Evolutionary conservation across 306 rosid genomes (phyloP), one percentile per base, ranked within the genome.

Genomic region (Hylodesmum podocarpum): DNA sequence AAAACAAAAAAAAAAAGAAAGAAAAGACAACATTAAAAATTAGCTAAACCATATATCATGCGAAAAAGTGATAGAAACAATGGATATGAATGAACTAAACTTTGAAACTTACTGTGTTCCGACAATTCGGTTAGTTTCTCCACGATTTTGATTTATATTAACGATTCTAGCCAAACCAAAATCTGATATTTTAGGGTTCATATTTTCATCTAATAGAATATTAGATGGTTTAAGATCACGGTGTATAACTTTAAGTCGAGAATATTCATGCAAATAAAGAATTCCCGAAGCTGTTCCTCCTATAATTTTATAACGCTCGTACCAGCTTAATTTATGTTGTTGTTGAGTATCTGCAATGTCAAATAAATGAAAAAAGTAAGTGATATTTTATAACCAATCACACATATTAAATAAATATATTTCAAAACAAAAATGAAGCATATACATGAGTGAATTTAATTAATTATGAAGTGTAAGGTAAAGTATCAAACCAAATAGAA

Each of bases 401-500:
- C 28, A 3, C 31, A 0, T 31, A 6, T 8, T 15, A 31, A 6
- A 2, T 34, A 3, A 33, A 62, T 1, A 33, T 57, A 16, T 33
- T 1, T 6, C 5, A 2, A 28, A 34, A 1, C 33, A 1, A 18
- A 58, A 63, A 6, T 1, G 0, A 63, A 4, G 1, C 18, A 55
- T 55, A 25, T 11, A 4, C 0, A 53, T n/a, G 0, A 62, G 34
- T 18, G 15, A 63, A 0, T 16, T 62, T 31, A 16, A 33, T 4
- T 8, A 16, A 62, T 13, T 8, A 64, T 19, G 11, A 12, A 19
- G 5, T 12, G 5, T 36, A 63, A 34, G 28, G 68, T 31, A 1
- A 19, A 6, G 5, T 1, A 8, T 15, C 47, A 3, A 8, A 63
- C 86, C 86, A 58, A 73, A 78, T 66, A 83, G 50, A 22, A 44